Evolutionary conservation across 352 stramenopile genomes (phyloP).

Genomic region (Globisporangium spiculum): DNA sequence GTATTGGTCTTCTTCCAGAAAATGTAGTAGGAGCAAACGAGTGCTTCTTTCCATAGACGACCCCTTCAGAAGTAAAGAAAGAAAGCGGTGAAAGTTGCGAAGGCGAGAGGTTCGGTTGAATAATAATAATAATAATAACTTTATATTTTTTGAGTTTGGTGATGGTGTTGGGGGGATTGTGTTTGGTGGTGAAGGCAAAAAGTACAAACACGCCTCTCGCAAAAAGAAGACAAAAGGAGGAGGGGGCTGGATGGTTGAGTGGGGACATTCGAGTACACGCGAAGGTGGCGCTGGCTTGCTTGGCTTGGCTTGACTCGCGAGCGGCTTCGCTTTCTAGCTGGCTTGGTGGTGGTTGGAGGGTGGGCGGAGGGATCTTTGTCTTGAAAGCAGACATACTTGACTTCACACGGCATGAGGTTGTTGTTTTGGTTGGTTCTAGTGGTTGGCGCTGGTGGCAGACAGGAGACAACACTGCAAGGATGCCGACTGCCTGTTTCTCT

Average conservation of each 20-base stretch:
- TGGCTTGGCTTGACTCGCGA: not conserved
- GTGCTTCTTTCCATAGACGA: constrained; percentile 4
- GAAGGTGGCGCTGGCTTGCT: not conserved
- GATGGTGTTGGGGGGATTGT: constrained; percentile 3
- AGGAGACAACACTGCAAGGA: constrained; percentile 21
- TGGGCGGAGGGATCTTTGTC: not conserved
- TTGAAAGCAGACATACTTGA: constrained; percentile 12
- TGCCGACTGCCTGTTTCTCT: constrained; percentile 20
- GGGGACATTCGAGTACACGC: constrained; percentile 5
- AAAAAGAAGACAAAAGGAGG: constrained; percentile 14
- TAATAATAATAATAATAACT: constrained; percentile 39
- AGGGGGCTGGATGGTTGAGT: constrained; percentile 1
- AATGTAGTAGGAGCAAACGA: not conserved
- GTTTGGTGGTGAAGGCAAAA: constrained; percentile 16
- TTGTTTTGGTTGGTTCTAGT: constrained; percentile 1
- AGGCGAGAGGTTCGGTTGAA: constrained; percentile 4
- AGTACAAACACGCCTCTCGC: constrained; percentile 14
- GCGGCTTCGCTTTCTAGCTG: constrained; percentile 1
- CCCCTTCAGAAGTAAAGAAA: not conserved
- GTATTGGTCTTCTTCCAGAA: not conserved
- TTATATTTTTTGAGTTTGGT: constrained; percentile 17
- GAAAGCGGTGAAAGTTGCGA: not conserved
- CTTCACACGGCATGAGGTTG: constrained; percentile 6
- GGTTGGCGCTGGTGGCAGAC: not conserved
- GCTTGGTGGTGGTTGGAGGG: not conserved